These are phyloP conservation scores for Smittium mucronatum DNA, from an alignment of 371 early-diverging fungal genomes.

Conservation along the genomic window DNA sequence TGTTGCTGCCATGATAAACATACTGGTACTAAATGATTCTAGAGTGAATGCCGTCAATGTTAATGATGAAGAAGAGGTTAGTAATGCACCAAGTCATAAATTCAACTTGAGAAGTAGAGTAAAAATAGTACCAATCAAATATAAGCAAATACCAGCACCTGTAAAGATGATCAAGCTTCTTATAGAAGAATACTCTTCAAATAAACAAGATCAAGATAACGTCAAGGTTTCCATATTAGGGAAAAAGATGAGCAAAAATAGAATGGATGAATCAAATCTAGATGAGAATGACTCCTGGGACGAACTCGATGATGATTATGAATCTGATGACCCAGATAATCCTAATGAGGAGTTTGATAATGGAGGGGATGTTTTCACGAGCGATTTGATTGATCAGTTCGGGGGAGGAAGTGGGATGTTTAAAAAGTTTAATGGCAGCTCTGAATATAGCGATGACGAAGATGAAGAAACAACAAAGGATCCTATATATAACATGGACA, in stretches of 20 bases:
- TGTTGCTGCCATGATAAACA: slow-evolving; percentile 60
- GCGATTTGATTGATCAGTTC: neutral
- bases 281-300: neutral
- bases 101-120: slow-evolving; percentile 26
- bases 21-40: slow-evolving; percentile 51
- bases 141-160: slow-evolving; percentile 56
- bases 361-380: neutral
- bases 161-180: slow-evolving; percentile 74
- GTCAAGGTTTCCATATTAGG: neutral
- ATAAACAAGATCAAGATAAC: neutral
- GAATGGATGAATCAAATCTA: neutral
- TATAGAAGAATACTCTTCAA: slow-evolving; percentile 38
- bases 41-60: slow-evolving; percentile 51
- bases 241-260: neutral
- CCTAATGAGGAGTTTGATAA: neutral
- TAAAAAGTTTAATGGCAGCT: neutral
- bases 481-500: neutral
- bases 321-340: neutral
- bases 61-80: slow-evolving; percentile 64
- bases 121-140: slow-evolving; percentile 42
- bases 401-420: neutral
- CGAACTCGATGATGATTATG: neutral
- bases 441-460: neutral
- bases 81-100: slow-evolving; percentile 43
- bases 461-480: neutral